Evolutionary conservation across 495 filamentous ascomycete species (phyloP), one percentile per base, ranked within the genome.

Genomic region (Rhypophila decipiens): DNA sequence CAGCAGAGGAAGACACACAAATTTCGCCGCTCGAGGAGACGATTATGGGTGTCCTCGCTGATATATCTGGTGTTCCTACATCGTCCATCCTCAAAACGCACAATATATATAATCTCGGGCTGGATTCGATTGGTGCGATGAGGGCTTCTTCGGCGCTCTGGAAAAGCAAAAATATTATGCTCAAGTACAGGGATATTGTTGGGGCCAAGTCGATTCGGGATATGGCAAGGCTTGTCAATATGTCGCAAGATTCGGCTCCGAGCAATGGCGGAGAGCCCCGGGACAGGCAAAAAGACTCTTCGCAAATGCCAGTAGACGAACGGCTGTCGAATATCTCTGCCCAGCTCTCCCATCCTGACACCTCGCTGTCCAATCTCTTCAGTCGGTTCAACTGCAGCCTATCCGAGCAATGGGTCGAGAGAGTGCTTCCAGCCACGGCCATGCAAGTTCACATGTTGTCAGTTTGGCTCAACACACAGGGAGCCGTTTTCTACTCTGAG

Each of bases 41-140:
- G 0, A 76, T 96, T 45, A 70, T 84, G 0, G 66, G 72, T 37
- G 76, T 83, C 2, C 72, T 96, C 13, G 72, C 83, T 0, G 64
- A 79, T 23, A 68, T 89, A 4, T 83, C 87, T 0, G 76, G 74
- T 10, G 60, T 87, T 0, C 62, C 83, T 0, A 65, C 72, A n/a
- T 56, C 74, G 2, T 66, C 75, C 10, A 90, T 96, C 29, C 61
- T 69, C 7, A 73, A 74, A 23, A 64, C 68, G n/a, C 72, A 82
- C 33, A 87, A 77, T 19, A 85, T 96, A 19, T 94, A 91, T 59
- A 82, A 87, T 53, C 73, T 97, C 5, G 90, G 91, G 5, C 72
- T 96, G 29, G 90, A 97, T 59, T 96, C 90, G 2, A 88, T 97
- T 57, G 87, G 84, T 44, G 86, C 88, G 9, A 90, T 96, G 62